Evolutionary conservation across 2,329 filamentous ascomycete species (phyloP), one percentile per base, ranked within the genome.

Genomic region (Blastomyces percursus): DNA sequence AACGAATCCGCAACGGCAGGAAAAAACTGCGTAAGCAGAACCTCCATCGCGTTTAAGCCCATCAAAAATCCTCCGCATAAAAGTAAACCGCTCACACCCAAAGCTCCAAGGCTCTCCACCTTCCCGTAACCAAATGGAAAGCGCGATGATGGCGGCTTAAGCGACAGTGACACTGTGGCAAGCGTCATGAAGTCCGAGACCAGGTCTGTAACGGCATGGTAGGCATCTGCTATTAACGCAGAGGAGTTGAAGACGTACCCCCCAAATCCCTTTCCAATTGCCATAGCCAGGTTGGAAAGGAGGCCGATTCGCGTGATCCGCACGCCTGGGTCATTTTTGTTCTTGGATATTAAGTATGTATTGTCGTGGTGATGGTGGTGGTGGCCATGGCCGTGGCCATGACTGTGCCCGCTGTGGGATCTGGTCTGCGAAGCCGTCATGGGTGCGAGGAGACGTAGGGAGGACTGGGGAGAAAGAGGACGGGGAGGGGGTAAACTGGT

Each of bases 71-170:
- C 94, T 65, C 94, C 94, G 57, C 87, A 85, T 1, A 99, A 83
- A 69, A 99, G 81, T 77, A 99, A 89, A 66, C 91, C 87, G 68
- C 92, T 96, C 42, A 99, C 94, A 19, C 93, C 94, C 64, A 99
- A 79, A 27, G 91, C 94, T 24, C 94, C 94, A 72, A 99, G 78
- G 70, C 91, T 96, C 80, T 99, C 94, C n/a, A 99, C 84, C 79
- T 99, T 99, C 72, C 94, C 94, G 73, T 96, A 99, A 1, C 94
- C 94, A 70, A 86, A 85, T 1, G 94, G 94, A 72, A 96, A 99
- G 50, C 84, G 84, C 61, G 88, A 83, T 12, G 89, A 90, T 0
- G 94, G 91, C 6, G 90, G 87, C 70, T 89, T 91, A 64, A 97
- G 78, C 64, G 92, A 96, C 86, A 90, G 96, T 24, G 92, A 93